Evolutionary conservation across 208 protist genomes (phyloP).

Genomic region (Lotmaria passim): DNA sequence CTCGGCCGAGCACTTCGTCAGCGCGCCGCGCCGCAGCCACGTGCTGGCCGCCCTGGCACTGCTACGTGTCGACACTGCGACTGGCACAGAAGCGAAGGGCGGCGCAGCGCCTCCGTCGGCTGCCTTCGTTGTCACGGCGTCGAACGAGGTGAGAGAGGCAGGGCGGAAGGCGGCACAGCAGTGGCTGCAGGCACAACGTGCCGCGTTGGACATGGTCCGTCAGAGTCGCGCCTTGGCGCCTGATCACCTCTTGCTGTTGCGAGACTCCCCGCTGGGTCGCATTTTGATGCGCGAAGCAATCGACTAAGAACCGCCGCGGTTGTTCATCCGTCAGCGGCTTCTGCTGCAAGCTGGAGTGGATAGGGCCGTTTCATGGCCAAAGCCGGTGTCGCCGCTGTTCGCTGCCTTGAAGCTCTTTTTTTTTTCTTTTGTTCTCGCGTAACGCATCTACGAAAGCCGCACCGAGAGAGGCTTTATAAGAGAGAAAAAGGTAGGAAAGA

Average conservation of each 20-base stretch:
- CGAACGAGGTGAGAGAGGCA: slow-evolving; percentile 2
- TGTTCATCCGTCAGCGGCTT: too few relatives aligned
- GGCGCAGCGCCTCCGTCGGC: neutral
- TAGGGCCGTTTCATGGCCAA: too few relatives aligned
- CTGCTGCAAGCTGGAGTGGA: too few relatives aligned
- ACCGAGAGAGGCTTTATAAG: too few relatives aligned
- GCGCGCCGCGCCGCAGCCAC: slow-evolving; percentile 29
- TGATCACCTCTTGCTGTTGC: slow-evolving; percentile 43
- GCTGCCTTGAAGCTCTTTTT: too few relatives aligned
- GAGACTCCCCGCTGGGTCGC: slow-evolving; percentile 38
- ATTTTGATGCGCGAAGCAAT: slow-evolving; percentile 27
- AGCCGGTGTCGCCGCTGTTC: too few relatives aligned
- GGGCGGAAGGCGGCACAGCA: slow-evolving; percentile 11
- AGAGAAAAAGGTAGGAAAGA: too few relatives aligned
- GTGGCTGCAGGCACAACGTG: slow-evolving; percentile 30
- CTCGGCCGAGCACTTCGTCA: slow-evolving; percentile 38
- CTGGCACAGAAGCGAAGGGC: neutral
- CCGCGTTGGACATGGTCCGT: slow-evolving; percentile 27
- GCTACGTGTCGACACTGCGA: slow-evolving; percentile 12
- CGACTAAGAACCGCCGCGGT: neutral
- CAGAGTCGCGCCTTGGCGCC: slow-evolving; percentile 14
- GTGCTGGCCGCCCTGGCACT: slow-evolving; percentile 31
- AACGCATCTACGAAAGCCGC: too few relatives aligned
- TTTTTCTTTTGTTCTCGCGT: too few relatives aligned
- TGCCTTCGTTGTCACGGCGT: neutral